These are phyloP conservation scores for Penicillium paneum DNA, from an alignment of 2,329 filamentous ascomycete species.

Conservation along the genomic window DNA sequence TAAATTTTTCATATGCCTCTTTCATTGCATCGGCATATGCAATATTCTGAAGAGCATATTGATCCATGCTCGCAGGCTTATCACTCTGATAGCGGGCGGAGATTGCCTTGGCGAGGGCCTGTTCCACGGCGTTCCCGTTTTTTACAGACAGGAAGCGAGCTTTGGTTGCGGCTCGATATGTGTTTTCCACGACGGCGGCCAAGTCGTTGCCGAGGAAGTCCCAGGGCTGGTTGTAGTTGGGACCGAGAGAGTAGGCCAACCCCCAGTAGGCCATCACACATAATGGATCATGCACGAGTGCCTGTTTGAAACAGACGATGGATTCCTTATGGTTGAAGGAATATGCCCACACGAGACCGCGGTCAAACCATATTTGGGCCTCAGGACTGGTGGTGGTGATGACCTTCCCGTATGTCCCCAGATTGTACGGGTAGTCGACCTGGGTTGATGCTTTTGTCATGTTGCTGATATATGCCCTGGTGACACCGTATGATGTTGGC, in stretches of 20 bases:
- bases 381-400: conserved; percentile 31
- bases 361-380: conserved; percentile 40
- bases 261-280: conserved; percentile 45
- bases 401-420: conserved; percentile 32
- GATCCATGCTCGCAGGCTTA: conserved; percentile 40
- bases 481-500: neutral
- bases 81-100: conserved; percentile 58
- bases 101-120: conserved; percentile 62
- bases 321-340: conserved; percentile 43
- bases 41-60: conserved; percentile 56
- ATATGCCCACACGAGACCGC: conserved; percentile 40
- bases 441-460: conserved; percentile 1
- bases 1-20: conserved; percentile 51
- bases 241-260: conserved; percentile 63
- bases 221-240: conserved; percentile 81
- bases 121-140: conserved; percentile 53
- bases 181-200: conserved; percentile 46
- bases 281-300: conserved; percentile 31
- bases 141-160: conserved; percentile 42
- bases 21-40: conserved; percentile 63
- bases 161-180: conserved; percentile 45
- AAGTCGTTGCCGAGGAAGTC: conserved; percentile 66
- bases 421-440: conserved; percentile 17
- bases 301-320: conserved; percentile 36
- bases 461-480: neutral